A percentile compares a stretch with the other conserved stretches of the same genome.
These are phyloP conservation scores for Fraxinus albicans DNA, from an alignment of 305 asterid genomes.

Conservation along the genomic window DNA sequence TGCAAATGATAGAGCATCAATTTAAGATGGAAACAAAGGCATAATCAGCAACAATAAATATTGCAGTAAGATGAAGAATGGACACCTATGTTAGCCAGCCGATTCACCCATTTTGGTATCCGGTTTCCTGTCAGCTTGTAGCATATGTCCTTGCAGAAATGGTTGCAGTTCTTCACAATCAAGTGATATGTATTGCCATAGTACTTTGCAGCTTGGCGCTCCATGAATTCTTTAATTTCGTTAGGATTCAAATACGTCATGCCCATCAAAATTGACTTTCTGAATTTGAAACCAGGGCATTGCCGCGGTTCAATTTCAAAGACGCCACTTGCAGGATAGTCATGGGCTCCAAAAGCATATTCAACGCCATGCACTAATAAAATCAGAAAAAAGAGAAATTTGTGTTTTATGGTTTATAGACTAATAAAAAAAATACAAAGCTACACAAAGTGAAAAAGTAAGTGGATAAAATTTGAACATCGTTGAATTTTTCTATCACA, in stretches of 20 bases:
- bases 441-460: background rate
- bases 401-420: background rate
- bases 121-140: slow-evolving; percentile 65
- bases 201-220: slow-evolving; percentile 54
- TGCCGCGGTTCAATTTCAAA: slow-evolving; percentile 81
- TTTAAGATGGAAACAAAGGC: background rate
- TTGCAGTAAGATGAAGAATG: background rate
- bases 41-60: background rate
- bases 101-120: slow-evolving; percentile 88
- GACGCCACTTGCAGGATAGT: slow-evolving; percentile 72
- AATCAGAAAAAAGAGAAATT: slow-evolving; percentile 1
- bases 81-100: slow-evolving; percentile 81
- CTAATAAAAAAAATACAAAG: background rate
- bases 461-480: background rate
- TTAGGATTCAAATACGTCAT: slow-evolving; percentile 56
- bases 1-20: background rate
- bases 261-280: slow-evolving; percentile 74
- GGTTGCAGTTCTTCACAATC: slow-evolving; percentile 81
- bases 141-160: slow-evolving; percentile 78
- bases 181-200: slow-evolving; percentile 74
- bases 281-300: slow-evolving; percentile 81
- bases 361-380: slow-evolving; percentile 67
- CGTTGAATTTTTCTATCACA: background rate
- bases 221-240: slow-evolving; percentile 72
- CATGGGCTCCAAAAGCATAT: slow-evolving; percentile 87